phyloP scores from a whole-genome alignment of 2,329 filamentous ascomycete genomes.

The Didymella keratinophila region DNA sequence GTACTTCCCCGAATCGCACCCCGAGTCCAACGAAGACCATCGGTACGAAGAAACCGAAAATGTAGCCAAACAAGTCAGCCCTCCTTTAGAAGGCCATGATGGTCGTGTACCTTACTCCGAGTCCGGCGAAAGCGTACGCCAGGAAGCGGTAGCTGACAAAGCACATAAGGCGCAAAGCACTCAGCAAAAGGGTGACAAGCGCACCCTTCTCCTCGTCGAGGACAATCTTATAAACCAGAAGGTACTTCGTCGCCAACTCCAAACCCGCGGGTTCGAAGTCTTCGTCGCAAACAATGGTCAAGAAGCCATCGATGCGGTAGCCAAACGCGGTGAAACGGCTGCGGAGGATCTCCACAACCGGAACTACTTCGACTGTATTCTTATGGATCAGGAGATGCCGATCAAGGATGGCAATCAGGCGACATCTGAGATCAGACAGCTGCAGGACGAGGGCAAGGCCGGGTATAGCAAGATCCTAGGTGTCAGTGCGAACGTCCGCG shows the following conservation, averaged over 20 bases:
- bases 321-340: conserved; percentile 33
- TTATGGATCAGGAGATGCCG: conserved; percentile 58
- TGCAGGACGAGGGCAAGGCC: conserved; percentile 46
- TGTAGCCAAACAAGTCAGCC: conserved; percentile 25
- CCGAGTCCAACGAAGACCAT: conserved; percentile 27
- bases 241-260: conserved; percentile 59
- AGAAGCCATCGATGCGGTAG: conserved; percentile 54
- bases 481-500: conserved; percentile 51
- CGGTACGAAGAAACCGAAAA: conserved; percentile 36
- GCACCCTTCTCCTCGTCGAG: conserved; percentile 55
- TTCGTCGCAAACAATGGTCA: conserved; percentile 55
- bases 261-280: conserved; percentile 54
- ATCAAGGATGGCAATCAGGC: conserved; percentile 54
- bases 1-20: conserved; percentile 38
- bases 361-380: conserved; percentile 52
- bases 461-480: conserved; percentile 49
- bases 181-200: conserved; percentile 25
- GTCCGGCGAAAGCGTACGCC: conserved; percentile 39
- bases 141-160: conserved; percentile 28
- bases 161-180: conserved; percentile 32
- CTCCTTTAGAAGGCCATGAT: conserved; percentile 7
- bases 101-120: conserved; percentile 21
- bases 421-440: conserved; percentile 49
- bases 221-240: conserved; percentile 61
- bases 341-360: conserved; percentile 24